Evolutionary conservation across 1,139 yeast genomes (phyloP), one percentile per base, ranked within the genome.

Genomic region (Tardiomyces depauwii): DNA sequence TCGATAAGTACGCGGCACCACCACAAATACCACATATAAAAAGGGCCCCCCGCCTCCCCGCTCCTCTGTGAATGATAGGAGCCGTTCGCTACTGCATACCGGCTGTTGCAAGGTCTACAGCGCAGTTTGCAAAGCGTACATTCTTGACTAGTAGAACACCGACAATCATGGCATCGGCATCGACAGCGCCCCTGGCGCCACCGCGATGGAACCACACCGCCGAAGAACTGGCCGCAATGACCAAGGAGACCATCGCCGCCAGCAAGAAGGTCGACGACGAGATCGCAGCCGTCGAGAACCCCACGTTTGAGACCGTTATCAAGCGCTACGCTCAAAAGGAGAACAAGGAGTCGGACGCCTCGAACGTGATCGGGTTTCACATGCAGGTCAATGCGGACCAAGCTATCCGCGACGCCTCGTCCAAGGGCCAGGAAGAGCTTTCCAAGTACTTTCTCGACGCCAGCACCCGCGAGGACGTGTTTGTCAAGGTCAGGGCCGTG

Each of bases 321-420:
- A 49, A 43, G 14, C 43, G 47, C 11, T 38, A 42, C 41, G 53
- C 54, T 13, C 61, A 68, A 39, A 64, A 70, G 48, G 77, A 76
- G 52, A 78, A 82, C 56, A 65, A 62, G 25, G 67, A 69, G 44
- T 63, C 67, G 6, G 70, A 72, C 13, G 50, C 70, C 12, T 66
- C 68, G 32, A 72, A 71, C 53, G 80, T 74, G 53, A 59, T 82
- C 53, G 68, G 79, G 5, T 84, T 85, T 59, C 79, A 77, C 57
- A 85, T 78, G 61, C 78, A 80, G 54, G 89, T 85, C 16, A 80
- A 89, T 2, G 57, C 78, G 12, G 71, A 74, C 52, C 76, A 80
- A 55, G 76, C 65, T 12, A 59, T 83, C 33, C 74, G 95, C 56
- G 86, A 82, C 52, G 87, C 88, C 2, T 78, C 89, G 1, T 73